Conservation (phyloP, 2,329 filamentous ascomycete species). For the Didymella segeticola region DNA sequence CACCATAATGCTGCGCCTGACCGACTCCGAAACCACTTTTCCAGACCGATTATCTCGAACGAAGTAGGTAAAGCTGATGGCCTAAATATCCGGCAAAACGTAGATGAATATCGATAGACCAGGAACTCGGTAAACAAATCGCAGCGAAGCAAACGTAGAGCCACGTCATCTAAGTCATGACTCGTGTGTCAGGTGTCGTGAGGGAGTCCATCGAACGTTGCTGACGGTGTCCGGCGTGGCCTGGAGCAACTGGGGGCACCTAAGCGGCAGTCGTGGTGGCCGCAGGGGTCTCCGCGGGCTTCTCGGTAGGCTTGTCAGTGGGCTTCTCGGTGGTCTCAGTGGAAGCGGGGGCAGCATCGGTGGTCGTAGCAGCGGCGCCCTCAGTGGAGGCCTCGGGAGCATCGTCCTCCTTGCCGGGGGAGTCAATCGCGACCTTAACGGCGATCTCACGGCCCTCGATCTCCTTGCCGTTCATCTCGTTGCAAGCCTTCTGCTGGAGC, state of each 20-base stretch:
- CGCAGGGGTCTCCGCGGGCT: conserved; percentile 29
- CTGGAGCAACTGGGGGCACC: conserved; percentile 34
- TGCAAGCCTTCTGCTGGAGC: conserved; percentile 94
- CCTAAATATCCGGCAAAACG: conserved; percentile 41
- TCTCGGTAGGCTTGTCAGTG: conserved; percentile 22
- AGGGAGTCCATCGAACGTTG: conserved; percentile 16
- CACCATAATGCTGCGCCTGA: conserved; percentile 40
- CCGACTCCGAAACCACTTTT: conserved; percentile 45
- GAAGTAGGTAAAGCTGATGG: conserved; percentile 39
- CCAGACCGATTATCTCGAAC: conserved; percentile 34
- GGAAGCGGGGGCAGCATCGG: conserved; percentile 25
- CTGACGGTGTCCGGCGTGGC: conserved; percentile 25
- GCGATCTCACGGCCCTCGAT: conserved; percentile 99
- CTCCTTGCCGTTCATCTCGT: conserved; percentile 99
- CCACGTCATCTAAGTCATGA: conserved; percentile 22
- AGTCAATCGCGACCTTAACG: conserved; percentile 99
- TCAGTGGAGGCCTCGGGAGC: conserved; percentile 60
- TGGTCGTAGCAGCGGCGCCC: conserved; percentile 42
- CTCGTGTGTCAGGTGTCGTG: conserved; percentile 15
- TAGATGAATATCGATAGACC: conserved; percentile 39
- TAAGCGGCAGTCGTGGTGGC: conserved; percentile 44
- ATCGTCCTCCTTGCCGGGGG: conserved; percentile 96
- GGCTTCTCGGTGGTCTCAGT: conserved; percentile 26
- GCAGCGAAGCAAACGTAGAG: conserved; percentile 29
- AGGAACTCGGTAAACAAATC: conserved; percentile 30